Evolutionary conservation across 306 rosid species (phyloP).

Genomic region (Cucurbita maxima): DNA sequence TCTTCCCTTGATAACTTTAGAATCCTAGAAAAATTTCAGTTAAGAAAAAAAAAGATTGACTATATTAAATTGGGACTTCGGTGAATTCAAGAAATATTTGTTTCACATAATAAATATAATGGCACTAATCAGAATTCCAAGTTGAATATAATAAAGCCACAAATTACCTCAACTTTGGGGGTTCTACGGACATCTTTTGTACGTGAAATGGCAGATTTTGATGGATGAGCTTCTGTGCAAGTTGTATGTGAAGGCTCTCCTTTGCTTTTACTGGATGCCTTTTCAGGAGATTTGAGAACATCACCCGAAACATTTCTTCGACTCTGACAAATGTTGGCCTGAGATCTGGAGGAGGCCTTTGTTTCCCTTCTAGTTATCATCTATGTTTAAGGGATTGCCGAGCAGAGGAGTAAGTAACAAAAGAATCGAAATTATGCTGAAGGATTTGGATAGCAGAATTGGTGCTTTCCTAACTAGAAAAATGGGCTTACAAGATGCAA

Average conservation of each 20-base stretch:
- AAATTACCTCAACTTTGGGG: conserved; percentile 33
- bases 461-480: neutral
- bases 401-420: neutral
- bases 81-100: neutral
- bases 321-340: conserved; percentile 8
- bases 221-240: conserved; percentile 11
- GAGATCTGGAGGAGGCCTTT: conserved; percentile 16
- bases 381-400: neutral
- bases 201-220: conserved; percentile 17
- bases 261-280: conserved; percentile 7
- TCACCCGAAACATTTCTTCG: conserved; percentile 15
- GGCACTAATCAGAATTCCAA: neutral
- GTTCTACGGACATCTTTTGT: conserved; percentile 10
- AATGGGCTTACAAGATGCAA: neutral
- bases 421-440: neutral
- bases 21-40: conserved; percentile 23
- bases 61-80: neutral
- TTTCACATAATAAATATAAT: neutral
- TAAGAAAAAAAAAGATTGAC: neutral
- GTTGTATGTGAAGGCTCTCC: conserved; percentile 24
- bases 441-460: neutral
- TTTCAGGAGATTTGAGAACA: conserved; percentile 4
- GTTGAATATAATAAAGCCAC: neutral
- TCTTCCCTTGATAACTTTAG: conserved; percentile 20
- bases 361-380: conserved; percentile 22